phyloP scores from a whole-genome alignment of 805 yeast genomes.

The Myxozyma vanderwaltii region DNA sequence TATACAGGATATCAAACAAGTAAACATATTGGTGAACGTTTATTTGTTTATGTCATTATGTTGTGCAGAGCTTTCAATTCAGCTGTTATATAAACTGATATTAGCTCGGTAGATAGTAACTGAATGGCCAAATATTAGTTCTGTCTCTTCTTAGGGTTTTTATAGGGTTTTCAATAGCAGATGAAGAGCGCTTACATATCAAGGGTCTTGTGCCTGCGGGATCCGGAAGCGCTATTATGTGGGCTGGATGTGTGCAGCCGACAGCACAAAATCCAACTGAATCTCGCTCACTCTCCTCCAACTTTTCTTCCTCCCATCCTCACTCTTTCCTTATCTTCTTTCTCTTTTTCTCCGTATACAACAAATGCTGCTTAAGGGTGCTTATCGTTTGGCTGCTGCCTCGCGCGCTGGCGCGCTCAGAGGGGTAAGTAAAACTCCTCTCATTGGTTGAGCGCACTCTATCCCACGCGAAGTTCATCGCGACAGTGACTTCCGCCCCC shows the following conservation, averaged over 20 bases:
- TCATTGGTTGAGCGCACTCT: not conserved
- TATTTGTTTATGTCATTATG: too few relatives aligned
- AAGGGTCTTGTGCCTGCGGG: not conserved
- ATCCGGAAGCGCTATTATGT: not conserved
- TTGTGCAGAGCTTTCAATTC: too few relatives aligned
- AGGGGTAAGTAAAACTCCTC: conserved; percentile 18
- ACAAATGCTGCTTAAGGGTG: conserved; percentile 19
- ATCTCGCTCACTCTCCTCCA: not conserved
- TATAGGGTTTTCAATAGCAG: too few relatives aligned
- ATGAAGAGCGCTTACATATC: not conserved
- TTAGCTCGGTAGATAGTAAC: too few relatives aligned
- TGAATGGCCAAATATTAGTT: too few relatives aligned
- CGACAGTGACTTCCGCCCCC: not conserved
- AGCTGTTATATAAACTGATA: too few relatives aligned
- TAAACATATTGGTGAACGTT: too few relatives aligned
- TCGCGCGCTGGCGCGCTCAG: conserved; percentile 35
- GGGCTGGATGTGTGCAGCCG: conserved; percentile 10
- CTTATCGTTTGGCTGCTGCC: conserved; percentile 20
- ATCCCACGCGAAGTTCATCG: not conserved
- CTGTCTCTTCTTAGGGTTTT: too few relatives aligned
- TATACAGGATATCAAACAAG: too few relatives aligned
- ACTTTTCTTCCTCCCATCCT: not conserved
- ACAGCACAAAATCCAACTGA: not conserved
- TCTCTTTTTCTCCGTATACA: conserved; percentile 9
- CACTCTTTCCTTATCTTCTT: not conserved